These are phyloP conservation scores for Singerocomus inundabilis DNA, from an alignment of 1,284 basidiomycete species.

Conservation along the genomic window DNA sequence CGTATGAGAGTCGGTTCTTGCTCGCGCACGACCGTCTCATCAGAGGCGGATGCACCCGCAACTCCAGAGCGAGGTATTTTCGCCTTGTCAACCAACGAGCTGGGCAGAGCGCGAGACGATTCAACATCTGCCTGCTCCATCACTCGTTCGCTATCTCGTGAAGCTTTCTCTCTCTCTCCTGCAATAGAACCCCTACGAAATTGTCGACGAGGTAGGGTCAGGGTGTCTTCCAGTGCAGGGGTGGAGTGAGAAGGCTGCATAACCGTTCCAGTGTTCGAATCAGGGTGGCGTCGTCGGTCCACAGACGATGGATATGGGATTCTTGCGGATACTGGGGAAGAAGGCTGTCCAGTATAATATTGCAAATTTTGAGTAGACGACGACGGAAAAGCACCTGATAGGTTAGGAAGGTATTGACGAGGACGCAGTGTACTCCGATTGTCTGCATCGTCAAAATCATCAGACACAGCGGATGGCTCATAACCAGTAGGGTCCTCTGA, in stretches of 20 bases:
- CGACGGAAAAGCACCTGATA: constrained; percentile 31
- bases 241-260: constrained; percentile 30
- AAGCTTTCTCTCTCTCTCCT: constrained; percentile 25
- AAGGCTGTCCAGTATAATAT: constrained; percentile 29
- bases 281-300: constrained; percentile 30
- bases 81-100: constrained; percentile 18
- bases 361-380: constrained; percentile 30
- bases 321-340: constrained; percentile 33
- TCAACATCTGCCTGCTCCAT: constrained; percentile 22
- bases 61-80: constrained; percentile 18
- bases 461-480: constrained; percentile 57
- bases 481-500: constrained; percentile 68
- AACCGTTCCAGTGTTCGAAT: constrained; percentile 15
- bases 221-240: constrained; percentile 29
- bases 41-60: constrained; percentile 18
- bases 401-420: constrained; percentile 34
- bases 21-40: constrained; percentile 23
- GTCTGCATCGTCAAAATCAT: constrained; percentile 59
- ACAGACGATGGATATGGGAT: constrained; percentile 25
- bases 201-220: constrained; percentile 19
- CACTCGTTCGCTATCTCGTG: constrained; percentile 29
- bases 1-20: constrained; percentile 16
- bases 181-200: constrained; percentile 31
- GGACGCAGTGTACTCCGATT: constrained; percentile 46
- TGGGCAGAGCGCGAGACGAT: constrained; percentile 14